phyloP scores from a whole-genome alignment of 192 early-diverging fungal genomes.

The Umbelopsis sp. region DNA sequence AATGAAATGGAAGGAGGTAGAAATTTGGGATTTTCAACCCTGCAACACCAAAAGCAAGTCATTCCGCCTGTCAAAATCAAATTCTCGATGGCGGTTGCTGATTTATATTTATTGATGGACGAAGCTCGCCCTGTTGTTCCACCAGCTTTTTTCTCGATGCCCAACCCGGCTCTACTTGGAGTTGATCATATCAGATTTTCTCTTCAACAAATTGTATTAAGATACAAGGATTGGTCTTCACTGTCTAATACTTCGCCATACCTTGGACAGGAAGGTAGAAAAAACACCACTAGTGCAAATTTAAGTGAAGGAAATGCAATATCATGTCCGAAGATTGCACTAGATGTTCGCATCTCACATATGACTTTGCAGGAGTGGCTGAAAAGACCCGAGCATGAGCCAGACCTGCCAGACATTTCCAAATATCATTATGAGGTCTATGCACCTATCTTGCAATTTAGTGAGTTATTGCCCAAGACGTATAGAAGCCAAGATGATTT shows the following conservation, averaged over 20 bases:
- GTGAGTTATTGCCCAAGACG: not conserved
- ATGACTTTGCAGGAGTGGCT: conserved; percentile 22
- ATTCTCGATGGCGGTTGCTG: not conserved
- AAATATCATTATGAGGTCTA: conserved; percentile 3
- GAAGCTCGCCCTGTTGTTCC: not conserved
- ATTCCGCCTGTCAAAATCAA: conserved; percentile 4
- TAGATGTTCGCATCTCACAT: conserved; percentile 2
- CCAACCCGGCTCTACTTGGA: conserved; percentile 13
- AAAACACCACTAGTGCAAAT: not conserved
- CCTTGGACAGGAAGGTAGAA: not conserved
- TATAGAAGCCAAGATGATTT: conserved; percentile 11
- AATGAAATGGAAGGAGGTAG: not conserved
- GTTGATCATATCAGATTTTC: conserved; percentile 42
- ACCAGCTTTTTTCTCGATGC: conserved; percentile 3
- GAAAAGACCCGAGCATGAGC: not conserved
- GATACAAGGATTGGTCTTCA: conserved; percentile 37
- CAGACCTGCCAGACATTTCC: not conserved
- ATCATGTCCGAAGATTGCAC: not conserved
- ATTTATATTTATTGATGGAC: not conserved
- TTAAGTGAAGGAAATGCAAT: not conserved
- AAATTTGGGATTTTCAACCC: conserved; percentile 4
- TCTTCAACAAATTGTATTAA: conserved; percentile 38
- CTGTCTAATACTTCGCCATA: not conserved
- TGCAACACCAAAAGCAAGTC: conserved; percentile 10
- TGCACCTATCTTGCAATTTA: conserved; percentile 23